phyloP scores from a whole-genome alignment of 345 rosid genomes.

The Lenwebbia sp. region DNA sequence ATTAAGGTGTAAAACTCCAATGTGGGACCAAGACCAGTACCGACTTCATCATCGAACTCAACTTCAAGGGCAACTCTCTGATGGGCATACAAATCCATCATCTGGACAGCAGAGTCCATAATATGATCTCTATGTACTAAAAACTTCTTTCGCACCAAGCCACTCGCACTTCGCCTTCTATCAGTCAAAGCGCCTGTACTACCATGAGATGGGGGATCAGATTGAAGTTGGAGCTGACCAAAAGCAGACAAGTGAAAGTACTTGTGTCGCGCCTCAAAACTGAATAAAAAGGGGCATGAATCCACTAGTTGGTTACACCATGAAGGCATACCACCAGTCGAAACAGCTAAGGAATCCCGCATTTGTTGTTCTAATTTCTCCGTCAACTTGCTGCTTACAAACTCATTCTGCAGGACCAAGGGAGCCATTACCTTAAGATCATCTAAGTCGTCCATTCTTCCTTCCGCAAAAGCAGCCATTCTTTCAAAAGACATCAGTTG shows the following conservation, averaged over 20 bases:
- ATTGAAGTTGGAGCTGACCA: constrained; percentile 38
- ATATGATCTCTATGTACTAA: constrained; percentile 57
- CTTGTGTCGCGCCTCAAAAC: constrained; percentile 73
- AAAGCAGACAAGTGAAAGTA: constrained; percentile 77
- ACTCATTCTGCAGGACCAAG: constrained; percentile 51
- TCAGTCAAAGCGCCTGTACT: constrained; percentile 37
- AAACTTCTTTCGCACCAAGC: constrained; percentile 62
- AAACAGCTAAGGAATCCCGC: constrained; percentile 62
- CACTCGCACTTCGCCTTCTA: constrained; percentile 28
- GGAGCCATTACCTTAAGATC: constrained; percentile 35
- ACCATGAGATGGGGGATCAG: constrained; percentile 23
- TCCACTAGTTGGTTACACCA: constrained; percentile 83
- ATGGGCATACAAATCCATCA: constrained; percentile 63
- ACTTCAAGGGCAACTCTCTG: constrained; percentile 69
- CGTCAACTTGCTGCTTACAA: constrained; percentile 72
- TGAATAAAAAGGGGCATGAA: constrained; percentile 84
- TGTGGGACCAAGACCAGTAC: constrained; percentile 98
- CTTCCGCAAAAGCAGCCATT: constrained; percentile 54
- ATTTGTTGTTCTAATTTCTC: constrained; percentile 94
- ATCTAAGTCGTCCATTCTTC: constrained; percentile 50
- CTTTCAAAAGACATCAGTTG: constrained; percentile 57
- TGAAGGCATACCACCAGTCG: constrained; percentile 61
- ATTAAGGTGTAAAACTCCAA: constrained; percentile 87
- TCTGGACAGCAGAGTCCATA: constrained; percentile 66
- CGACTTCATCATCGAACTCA: constrained; percentile 85